A percentile compares a stretch with the other conserved stretches of the same genome.
phyloP scores from a whole-genome alignment of 2,329 filamentous ascomycete genomes.

The Penicillium sp. region DNA sequence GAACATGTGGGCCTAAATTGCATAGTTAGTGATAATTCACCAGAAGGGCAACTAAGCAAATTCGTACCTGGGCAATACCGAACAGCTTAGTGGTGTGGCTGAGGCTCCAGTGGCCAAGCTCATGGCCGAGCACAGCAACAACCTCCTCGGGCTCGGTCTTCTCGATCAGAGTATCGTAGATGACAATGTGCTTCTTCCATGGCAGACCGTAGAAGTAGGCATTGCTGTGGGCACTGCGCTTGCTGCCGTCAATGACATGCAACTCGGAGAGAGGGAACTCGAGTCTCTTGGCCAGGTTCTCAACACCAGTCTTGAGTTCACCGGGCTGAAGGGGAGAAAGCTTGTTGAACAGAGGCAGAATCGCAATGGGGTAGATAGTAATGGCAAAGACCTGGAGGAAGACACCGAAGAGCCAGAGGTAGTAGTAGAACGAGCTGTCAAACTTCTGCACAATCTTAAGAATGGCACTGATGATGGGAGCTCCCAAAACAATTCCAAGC shows the following conservation, averaged over 20 bases:
- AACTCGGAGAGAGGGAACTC: constrained; percentile 91
- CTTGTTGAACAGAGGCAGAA: constrained; percentile 97
- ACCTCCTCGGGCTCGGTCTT: constrained; percentile 92
- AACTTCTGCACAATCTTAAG: constrained; percentile 92
- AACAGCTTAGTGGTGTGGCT: constrained; percentile 93
- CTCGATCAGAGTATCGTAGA: constrained; percentile 96
- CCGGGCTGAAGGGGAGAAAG: constrained; percentile 87
- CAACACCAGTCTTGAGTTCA: constrained; percentile 81
- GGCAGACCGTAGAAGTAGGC: constrained; percentile 96
- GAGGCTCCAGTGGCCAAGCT: constrained; percentile 95
- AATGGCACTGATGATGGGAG: constrained; percentile 88
- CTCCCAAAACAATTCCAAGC: constrained; percentile 74
- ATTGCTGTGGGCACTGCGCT: constrained; percentile 84
- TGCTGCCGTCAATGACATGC: constrained; percentile 91
- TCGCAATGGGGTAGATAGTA: constrained; percentile 91
- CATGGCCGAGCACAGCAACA: constrained; percentile 89
- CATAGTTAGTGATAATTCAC: constrained; percentile 3
- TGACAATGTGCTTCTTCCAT: constrained; percentile 99
- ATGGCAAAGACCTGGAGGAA: constrained; percentile 91
- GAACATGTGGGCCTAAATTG: constrained; percentile 76
- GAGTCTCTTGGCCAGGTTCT: constrained; percentile 76
- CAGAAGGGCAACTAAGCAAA: neutral
- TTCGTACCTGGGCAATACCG: constrained; percentile 73
- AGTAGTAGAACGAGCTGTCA: constrained; percentile 94
- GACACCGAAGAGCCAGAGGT: constrained; percentile 91